A percentile compares a stretch with the other conserved stretches of the same genome.
Evolutionary conservation across 148 eudicot genomes (phyloP).

Genomic region (Rhododendron mucronatum): DNA sequence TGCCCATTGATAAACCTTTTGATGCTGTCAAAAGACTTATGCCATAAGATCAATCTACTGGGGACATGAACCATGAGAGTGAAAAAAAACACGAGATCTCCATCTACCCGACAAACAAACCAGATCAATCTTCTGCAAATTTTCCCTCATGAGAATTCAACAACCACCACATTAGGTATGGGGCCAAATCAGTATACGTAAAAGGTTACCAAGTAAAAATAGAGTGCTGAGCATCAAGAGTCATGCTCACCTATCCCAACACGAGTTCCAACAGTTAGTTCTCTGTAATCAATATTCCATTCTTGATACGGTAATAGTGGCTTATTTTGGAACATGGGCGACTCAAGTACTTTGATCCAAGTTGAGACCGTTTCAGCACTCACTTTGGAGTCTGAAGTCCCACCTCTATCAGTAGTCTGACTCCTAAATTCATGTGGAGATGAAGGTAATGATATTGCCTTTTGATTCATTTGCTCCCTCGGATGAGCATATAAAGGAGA

Average conservation of each 20-base stretch:
- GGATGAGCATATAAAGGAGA: conserved; percentile 42
- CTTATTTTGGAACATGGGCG: conserved; percentile 60
- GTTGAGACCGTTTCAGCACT: conserved; percentile 60
- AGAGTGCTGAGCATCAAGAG: not conserved
- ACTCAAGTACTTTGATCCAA: conserved; percentile 77
- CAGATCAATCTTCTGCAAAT: not conserved
- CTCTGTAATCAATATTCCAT: conserved; percentile 95
- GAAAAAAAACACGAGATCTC: not conserved
- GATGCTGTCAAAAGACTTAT: not conserved
- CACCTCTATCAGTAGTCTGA: conserved; percentile 45
- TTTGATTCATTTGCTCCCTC: conserved; percentile 57
- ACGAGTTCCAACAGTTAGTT: conserved; percentile 91
- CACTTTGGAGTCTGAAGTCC: conserved; percentile 28
- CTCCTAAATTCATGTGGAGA: conserved; percentile 78
- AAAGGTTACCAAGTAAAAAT: not conserved
- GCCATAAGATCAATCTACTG: not conserved
- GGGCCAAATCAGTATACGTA: not conserved
- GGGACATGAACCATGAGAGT: conserved; percentile 1
- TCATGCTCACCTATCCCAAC: conserved; percentile 84
- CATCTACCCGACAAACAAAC: not conserved
- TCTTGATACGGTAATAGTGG: conserved; percentile 82
- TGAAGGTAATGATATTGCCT: conserved; percentile 90
- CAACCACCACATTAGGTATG: not conserved
- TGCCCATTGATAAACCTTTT: not conserved
- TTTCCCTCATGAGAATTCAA: not conserved